phyloP scores from a whole-genome alignment of 2,329 filamentous ascomycete species.

The Ramularia endophylla region DNA sequence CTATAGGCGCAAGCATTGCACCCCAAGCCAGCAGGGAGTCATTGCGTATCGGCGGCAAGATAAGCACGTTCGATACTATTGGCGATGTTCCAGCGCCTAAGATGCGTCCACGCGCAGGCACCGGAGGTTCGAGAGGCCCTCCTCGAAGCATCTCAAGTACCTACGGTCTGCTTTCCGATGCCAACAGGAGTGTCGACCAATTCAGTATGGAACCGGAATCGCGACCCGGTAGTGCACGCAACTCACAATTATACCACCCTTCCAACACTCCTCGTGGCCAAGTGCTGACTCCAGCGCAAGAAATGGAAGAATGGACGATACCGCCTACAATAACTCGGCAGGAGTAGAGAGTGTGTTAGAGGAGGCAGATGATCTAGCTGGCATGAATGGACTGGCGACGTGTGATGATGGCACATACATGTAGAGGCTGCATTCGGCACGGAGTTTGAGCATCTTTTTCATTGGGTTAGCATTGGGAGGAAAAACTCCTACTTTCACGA shows the following conservation, averaged over 20 bases:
- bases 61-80: slow-evolving; percentile 28
- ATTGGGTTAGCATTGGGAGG: no score
- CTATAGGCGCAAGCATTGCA: slow-evolving; percentile 10
- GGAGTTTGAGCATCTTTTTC: no score
- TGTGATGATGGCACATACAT: no score
- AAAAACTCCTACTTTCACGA: no score
- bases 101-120: slow-evolving; percentile 31
- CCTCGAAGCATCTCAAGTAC: slow-evolving; percentile 9
- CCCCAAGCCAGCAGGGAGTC: slow-evolving; percentile 22
- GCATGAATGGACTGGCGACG: no score
- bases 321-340: not conserved
- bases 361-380: no score
- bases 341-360: not conserved
- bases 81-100: slow-evolving; percentile 29
- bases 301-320: slow-evolving; percentile 19
- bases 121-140: slow-evolving; percentile 21
- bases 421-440: no score
- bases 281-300: slow-evolving; percentile 19
- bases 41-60: slow-evolving; percentile 26
- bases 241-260: slow-evolving; percentile 8
- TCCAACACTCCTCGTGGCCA: slow-evolving; percentile 4
- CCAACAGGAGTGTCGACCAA: slow-evolving; percentile 14
- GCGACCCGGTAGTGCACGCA: slow-evolving; percentile 14
- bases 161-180: slow-evolving; percentile 13
- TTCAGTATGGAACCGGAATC: slow-evolving; percentile 9